A percentile compares a stretch with the other conserved stretches of the same genome.
These are phyloP conservation scores for Candida methanosorbosa DNA, from an alignment of 805 yeast species.

Conservation along the genomic window DNA sequence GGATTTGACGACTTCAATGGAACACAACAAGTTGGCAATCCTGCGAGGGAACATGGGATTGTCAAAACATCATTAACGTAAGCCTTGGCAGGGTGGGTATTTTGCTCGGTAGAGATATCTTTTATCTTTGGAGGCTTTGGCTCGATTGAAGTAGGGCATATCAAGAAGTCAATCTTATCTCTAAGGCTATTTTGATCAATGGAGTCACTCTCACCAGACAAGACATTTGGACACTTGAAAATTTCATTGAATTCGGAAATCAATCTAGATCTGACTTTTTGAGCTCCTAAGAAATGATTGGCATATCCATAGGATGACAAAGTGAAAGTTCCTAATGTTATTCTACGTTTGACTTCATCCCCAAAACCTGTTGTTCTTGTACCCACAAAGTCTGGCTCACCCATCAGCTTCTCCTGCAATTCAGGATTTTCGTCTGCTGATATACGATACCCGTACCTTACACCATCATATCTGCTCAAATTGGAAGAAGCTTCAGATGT, in stretches of 20 bases:
- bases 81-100: constrained; percentile 47
- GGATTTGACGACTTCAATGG: constrained; percentile 44
- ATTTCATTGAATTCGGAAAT: constrained; percentile 57
- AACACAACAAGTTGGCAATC: constrained; percentile 75
- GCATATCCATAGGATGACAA: constrained; percentile 65
- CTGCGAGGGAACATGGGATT: constrained; percentile 87
- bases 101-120: constrained; percentile 3
- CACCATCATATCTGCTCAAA: constrained; percentile 82
- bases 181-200: constrained; percentile 8
- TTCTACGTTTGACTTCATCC: constrained; percentile 72
- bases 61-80: constrained; percentile 81
- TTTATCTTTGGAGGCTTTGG: constrained; percentile 36
- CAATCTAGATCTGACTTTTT: constrained; percentile 49
- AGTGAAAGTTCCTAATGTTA: constrained; percentile 79
- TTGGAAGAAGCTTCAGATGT: constrained; percentile 95
- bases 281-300: constrained; percentile 74
- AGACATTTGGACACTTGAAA: constrained; percentile 44
- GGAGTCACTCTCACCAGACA: constrained; percentile 11
- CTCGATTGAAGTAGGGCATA: constrained; percentile 62
- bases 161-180: constrained; percentile 53
- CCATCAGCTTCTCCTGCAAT: constrained; percentile 19
- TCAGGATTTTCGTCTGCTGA: constrained; percentile 23
- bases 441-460: constrained; percentile 64
- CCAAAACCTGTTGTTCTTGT: constrained; percentile 71
- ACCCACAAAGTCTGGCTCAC: constrained; percentile 30